These are phyloP conservation scores for Spencermartinsiella europaea DNA, from an alignment of 805 yeast species.

Conservation along the genomic window DNA sequence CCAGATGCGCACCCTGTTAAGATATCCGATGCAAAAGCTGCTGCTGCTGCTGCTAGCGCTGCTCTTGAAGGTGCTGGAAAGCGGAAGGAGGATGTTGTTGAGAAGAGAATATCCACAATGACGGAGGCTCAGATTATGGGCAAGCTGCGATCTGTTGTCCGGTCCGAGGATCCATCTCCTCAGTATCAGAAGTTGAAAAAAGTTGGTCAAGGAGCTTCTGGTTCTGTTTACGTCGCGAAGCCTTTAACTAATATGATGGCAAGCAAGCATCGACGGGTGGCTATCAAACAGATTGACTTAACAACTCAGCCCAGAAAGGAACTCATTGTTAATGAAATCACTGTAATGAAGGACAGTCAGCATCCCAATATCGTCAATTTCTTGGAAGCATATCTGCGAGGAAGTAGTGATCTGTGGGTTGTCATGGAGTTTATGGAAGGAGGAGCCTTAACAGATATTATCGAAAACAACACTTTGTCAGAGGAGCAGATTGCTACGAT, in stretches of 20 bases:
- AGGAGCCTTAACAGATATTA: conserved; percentile 92
- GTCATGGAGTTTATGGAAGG: conserved; percentile 99
- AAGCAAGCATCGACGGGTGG: conserved; percentile 47
- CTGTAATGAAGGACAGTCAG: conserved; percentile 89
- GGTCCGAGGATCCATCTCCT: conserved; percentile 79
- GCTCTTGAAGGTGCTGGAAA: conserved; percentile 16
- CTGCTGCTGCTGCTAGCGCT: conserved; percentile 27
- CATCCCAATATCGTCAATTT: conserved; percentile 94
- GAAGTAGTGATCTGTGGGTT: conserved; percentile 70
- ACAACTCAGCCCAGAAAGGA: conserved; percentile 96
- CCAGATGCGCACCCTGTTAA: not conserved
- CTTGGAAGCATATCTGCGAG: conserved; percentile 75
- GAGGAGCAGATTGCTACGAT: conserved; percentile 96
- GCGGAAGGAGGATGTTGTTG: conserved; percentile 56
- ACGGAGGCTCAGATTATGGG: conserved; percentile 86
- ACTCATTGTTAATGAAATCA: conserved; percentile 85
- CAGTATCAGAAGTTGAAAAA: conserved; percentile 50
- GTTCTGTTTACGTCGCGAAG: conserved; percentile 90
- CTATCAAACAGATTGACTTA: conserved; percentile 93
- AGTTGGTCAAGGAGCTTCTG: conserved; percentile 98
- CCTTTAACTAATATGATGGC: conserved; percentile 34
- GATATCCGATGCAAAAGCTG: conserved; percentile 13
- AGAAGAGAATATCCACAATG: conserved; percentile 55
- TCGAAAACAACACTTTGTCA: conserved; percentile 81
- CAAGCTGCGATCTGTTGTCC: conserved; percentile 75